phyloP scores from a whole-genome alignment of 1,284 basidiomycete genomes.

The Salmacisia buchloeana region DNA sequence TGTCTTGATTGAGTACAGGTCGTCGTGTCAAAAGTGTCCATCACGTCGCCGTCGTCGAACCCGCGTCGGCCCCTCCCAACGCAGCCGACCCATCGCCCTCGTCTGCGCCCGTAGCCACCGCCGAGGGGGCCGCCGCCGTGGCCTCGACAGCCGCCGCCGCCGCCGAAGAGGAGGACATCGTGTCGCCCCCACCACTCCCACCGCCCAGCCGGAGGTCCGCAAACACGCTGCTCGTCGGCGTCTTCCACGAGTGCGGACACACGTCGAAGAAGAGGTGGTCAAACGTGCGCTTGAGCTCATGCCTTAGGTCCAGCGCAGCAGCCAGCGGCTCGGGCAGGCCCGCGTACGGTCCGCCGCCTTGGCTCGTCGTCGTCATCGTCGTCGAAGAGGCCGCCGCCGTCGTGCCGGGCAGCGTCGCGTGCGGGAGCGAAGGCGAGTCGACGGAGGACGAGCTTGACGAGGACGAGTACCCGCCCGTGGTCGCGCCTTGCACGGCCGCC shows the following conservation, averaged over 20 bases:
- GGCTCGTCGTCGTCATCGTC: background rate
- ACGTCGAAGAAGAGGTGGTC: slow-evolving; percentile 31
- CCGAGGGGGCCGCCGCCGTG: background rate
- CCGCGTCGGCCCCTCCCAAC: too few relatives aligned
- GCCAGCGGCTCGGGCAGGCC: slow-evolving; percentile 33
- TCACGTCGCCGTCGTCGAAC: too few relatives aligned
- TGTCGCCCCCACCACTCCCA: background rate
- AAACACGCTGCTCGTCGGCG: slow-evolving; percentile 17
- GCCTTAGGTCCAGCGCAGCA: slow-evolving; percentile 34
- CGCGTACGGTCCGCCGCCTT: background rate
- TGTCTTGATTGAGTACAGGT: too few relatives aligned
- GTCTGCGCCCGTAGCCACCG: background rate
- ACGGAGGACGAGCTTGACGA: slow-evolving; percentile 1
- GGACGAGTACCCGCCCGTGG: slow-evolving; percentile 6
- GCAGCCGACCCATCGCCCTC: background rate
- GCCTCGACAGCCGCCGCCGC: too few relatives aligned
- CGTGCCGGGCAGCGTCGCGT: background rate
- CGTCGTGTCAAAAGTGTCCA: too few relatives aligned
- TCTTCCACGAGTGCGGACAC: slow-evolving; percentile 10
- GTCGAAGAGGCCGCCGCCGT: background rate
- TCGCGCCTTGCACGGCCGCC: background rate
- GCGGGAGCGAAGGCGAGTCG: background rate
- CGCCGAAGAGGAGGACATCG: background rate
- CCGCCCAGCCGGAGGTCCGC: slow-evolving; percentile 4
- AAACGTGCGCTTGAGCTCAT: slow-evolving; percentile 36